Evolutionary conservation across 352 stramenopile species (phyloP).

Genomic region (Phytopythium cucurbitacearum): DNA sequence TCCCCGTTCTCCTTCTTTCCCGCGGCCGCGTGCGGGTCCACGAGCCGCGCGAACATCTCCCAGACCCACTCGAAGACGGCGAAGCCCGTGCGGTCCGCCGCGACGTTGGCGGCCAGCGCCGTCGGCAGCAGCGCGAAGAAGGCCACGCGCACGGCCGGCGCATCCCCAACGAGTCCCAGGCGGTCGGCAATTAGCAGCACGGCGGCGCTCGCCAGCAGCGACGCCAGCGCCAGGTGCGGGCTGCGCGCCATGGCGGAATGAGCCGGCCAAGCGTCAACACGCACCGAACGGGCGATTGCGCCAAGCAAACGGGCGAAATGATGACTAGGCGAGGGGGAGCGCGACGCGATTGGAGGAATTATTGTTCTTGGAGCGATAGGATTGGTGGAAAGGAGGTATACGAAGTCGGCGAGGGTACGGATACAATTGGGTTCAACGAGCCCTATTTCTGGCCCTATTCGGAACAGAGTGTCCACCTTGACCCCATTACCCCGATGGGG

Average conservation of each 20-base stretch:
- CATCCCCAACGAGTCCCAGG: slow-evolving; percentile 6
- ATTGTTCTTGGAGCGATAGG: no score
- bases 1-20: slow-evolving; percentile 6
- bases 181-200: slow-evolving; percentile 9
- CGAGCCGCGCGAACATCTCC: slow-evolving; percentile 22
- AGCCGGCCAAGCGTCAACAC: not conserved
- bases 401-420: no score
- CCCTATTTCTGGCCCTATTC: no score
- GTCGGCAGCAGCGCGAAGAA: slow-evolving; percentile 57
- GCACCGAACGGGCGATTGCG: no score
- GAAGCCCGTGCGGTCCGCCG: slow-evolving; percentile 32
- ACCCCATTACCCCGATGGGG: no score
- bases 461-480: no score
- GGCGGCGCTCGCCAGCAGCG: slow-evolving; percentile 18
- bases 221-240: slow-evolving; percentile 15
- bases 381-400: no score
- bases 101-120: slow-evolving; percentile 31
- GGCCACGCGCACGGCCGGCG: slow-evolving; percentile 21
- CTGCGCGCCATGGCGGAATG: slow-evolving; percentile 27
- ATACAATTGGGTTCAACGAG: no score
- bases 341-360: no score
- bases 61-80: slow-evolving; percentile 22
- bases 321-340: no score
- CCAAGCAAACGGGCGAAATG: no score
- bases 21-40: slow-evolving; percentile 9